Evolutionary conservation across 139 green algal species (phyloP).

Genomic region (Tetratostichococcus sp.): DNA sequence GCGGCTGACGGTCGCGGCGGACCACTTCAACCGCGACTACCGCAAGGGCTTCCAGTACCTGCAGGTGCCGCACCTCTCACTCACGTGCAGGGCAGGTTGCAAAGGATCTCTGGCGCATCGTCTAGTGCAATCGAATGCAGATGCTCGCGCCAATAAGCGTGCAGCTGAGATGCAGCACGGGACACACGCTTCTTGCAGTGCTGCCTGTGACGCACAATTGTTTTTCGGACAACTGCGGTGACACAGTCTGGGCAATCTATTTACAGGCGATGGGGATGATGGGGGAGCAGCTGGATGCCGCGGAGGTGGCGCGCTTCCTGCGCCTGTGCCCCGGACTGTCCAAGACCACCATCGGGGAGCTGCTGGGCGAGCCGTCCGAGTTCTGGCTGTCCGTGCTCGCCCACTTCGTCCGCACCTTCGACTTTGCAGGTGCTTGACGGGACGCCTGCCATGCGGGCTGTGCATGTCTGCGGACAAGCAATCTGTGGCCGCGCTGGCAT

Average conservation of each 20-base stretch:
- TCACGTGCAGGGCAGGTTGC: neutral
- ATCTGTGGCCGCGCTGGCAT: too few species aligned
- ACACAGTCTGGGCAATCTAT: too few species aligned
- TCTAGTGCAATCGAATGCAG: too few species aligned
- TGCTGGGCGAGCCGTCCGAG: slow-evolving; percentile 83
- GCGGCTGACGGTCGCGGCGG: slow-evolving; percentile 69
- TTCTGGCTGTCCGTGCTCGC: slow-evolving; percentile 79
- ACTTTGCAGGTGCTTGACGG: slow-evolving; percentile 51
- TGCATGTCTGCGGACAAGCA: too few species aligned
- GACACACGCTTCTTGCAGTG: too few species aligned
- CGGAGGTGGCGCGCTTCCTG: slow-evolving; percentile 77
- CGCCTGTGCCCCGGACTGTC: slow-evolving; percentile 77
- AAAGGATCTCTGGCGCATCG: neutral
- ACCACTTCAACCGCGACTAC: slow-evolving; percentile 95
- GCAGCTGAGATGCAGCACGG: too few species aligned
- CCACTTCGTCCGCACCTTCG: slow-evolving; percentile 63
- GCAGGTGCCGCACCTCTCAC: slow-evolving; percentile 43
- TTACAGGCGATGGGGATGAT: slow-evolving; percentile 78
- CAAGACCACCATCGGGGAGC: slow-evolving; percentile 85
- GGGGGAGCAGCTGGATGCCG: slow-evolving; percentile 42
- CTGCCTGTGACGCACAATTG: too few species aligned
- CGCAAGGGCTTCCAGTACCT: slow-evolving; percentile 93
- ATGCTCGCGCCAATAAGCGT: too few species aligned
- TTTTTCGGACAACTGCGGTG: too few species aligned
- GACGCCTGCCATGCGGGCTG: too few species aligned